Conservation (phyloP, 202 grass and related monocot genomes). For the Setaria viridis region DNA sequence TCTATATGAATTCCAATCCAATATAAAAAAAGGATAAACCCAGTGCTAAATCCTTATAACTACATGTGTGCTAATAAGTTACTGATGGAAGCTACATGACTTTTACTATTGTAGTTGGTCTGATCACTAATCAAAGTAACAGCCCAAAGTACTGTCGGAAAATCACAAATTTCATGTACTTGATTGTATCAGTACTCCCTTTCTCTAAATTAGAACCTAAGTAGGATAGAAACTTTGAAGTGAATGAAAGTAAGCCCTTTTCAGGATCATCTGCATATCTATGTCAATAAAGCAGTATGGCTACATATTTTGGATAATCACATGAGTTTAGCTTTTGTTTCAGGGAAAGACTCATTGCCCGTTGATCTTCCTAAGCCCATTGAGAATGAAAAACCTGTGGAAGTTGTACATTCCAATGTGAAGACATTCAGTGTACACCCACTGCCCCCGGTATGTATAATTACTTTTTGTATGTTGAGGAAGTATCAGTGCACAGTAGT, state of each 20-base stretch:
- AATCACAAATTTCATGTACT: slow-evolving; percentile 13
- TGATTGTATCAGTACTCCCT: slow-evolving; percentile 5
- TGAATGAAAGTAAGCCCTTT: slow-evolving; percentile 25
- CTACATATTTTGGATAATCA: slow-evolving; percentile 29
- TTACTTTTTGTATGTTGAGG: neutral
- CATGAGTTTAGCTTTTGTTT: slow-evolving; percentile 52
- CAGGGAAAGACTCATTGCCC: slow-evolving; percentile 81
- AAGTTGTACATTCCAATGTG: slow-evolving; percentile 59
- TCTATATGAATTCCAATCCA: neutral
- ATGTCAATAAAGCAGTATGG: slow-evolving; percentile 15
- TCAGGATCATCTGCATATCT: slow-evolving; percentile 24
- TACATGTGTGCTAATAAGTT: slow-evolving; percentile 40
- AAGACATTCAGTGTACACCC: slow-evolving; percentile 75
- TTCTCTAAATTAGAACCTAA: slow-evolving; percentile 28
- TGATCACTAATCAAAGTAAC: neutral
- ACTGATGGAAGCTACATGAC: slow-evolving; percentile 8
- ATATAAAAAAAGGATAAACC: neutral
- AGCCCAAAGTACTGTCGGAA: slow-evolving; percentile 7
- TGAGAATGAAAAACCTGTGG: slow-evolving; percentile 59
- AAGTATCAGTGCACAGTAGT: neutral
- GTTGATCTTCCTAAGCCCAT: slow-evolving; percentile 76
- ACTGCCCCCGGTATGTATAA: slow-evolving; percentile 52
- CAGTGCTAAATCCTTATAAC: neutral
- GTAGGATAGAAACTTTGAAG: slow-evolving; percentile 7
- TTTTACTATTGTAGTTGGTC: slow-evolving; percentile 32